Base-by-base conservation (phyloP, 345 rosid genomes). In the Euclidium syriacum region DNA sequence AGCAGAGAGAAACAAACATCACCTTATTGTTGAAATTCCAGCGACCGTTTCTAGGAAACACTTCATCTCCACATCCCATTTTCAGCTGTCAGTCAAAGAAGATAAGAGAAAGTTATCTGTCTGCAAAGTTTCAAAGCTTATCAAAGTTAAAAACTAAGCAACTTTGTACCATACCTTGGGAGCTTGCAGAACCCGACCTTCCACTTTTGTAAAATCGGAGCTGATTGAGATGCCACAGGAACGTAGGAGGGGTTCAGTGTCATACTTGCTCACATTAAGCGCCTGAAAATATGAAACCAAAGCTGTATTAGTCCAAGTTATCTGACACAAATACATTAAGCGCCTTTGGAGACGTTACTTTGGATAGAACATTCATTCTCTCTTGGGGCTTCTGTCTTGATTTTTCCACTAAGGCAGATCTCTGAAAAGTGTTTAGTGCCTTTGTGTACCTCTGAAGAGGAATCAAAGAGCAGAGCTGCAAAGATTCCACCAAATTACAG, bases 1-100 rank as follows among this genome's bases (percentile, higher is more conserved):
- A 11, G 7, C 9, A 20, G 4, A 19, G 54, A 30, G 46, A 24
- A 9, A 27, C n/a, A n/a, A n/a, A n/a, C n/a, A 16, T 5, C 18
- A 89, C 98, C 98, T 92, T 92, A 16, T 89, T 85, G 67, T 89
- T 92, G 38, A 92, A 87, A 61, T 89, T 92, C 98, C 98, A 92
- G 2, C 96, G 81, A 9, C 98, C 98, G 43, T 84, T 85, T 12
- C 90, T 67, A 0, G 96, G 91, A 30, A 71, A 75, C 12, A 80
- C 61, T 68, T 87, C 95, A 43, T 81, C 90, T 12, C 98, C 98
- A 6, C 88, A 80, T 24, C 98, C 98, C 30, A 75, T 77, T 79
- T 79, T 87, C 52, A 92, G 75, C 98, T 92, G 85, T 24, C 29
- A 33, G 58, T 18, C 18, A 35, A 17, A 35, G 22, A 46, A 42